Evolutionary conservation across 2,329 filamentous ascomycete genomes (phyloP).

Genomic region (Westerdykella ornata): DNA sequence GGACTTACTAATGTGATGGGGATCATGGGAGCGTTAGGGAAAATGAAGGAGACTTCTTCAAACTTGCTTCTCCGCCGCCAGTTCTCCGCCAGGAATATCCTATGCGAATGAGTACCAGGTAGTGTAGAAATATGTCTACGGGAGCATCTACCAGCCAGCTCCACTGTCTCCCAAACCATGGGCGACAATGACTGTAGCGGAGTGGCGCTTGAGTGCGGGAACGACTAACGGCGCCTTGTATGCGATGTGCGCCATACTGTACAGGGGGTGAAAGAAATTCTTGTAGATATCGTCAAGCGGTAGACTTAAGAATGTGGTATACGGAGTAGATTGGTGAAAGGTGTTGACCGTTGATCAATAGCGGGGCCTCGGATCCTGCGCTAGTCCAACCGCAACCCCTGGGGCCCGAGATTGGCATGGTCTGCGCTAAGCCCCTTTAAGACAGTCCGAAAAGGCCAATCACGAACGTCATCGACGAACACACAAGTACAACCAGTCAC

Average conservation of each 20-base stretch:
- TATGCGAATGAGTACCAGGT: conserved; percentile 20
- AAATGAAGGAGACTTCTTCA: conserved; percentile 85
- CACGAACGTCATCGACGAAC: too few species aligned
- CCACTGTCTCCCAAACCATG: conserved; percentile 84
- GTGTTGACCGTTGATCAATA: too few species aligned
- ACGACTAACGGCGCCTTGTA: conserved; percentile 56
- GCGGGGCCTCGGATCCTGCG: too few species aligned
- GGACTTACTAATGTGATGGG: conserved; percentile 70
- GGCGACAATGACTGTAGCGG: conserved; percentile 87
- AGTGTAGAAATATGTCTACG: too few species aligned
- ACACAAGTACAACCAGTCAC: too few species aligned
- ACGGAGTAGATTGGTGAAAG: too few species aligned
- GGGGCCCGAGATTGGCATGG: too few species aligned
- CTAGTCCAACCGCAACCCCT: too few species aligned
- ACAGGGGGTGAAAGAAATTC: background rate
- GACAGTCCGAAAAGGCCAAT: too few species aligned
- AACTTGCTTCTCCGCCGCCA: conserved; percentile 76
- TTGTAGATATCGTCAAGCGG: background rate
- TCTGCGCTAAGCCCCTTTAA: too few species aligned
- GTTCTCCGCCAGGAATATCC: conserved; percentile 74
- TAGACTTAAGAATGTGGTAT: too few species aligned
- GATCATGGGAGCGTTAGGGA: conserved; percentile 82
- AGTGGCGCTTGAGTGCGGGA: conserved; percentile 74
- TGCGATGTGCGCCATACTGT: conserved; percentile 18
- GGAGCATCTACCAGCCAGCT: conserved; percentile 57